Percentiles rank a stretch among this genome's conserved stretches.
phyloP scores from a whole-genome alignment of 2,329 filamentous ascomycete genomes.

The Pyricularia sp. region DNA sequence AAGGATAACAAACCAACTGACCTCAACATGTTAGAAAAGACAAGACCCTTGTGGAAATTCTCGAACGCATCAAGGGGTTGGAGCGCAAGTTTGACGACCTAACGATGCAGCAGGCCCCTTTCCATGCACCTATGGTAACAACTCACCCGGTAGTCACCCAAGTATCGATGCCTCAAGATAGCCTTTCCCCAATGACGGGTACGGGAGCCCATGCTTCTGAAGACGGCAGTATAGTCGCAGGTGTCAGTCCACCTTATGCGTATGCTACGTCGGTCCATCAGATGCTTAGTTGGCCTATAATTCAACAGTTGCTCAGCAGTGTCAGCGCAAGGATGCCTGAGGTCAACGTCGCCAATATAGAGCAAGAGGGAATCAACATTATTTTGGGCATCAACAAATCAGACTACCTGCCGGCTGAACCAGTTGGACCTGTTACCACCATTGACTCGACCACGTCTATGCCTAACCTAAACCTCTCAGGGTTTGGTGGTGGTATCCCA shows the following conservation, averaged over 20 bases:
- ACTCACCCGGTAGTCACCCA: not conserved
- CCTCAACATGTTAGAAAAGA: slow-evolving; percentile 39
- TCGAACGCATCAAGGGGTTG: slow-evolving; percentile 43
- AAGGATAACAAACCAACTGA: not conserved
- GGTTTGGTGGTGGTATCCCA: slow-evolving; percentile 7
- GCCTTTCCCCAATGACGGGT: not conserved
- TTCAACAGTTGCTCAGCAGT: slow-evolving; percentile 28
- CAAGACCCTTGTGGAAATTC: slow-evolving; percentile 51
- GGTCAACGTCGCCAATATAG: slow-evolving; percentile 20
- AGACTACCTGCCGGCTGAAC: slow-evolving; percentile 12
- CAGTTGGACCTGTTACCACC: slow-evolving; percentile 5
- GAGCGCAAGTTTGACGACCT: slow-evolving; percentile 45
- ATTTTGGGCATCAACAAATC: slow-evolving; percentile 21
- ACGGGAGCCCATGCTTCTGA: not conserved
- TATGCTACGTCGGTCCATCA: slow-evolving; percentile 35
- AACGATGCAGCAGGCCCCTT: slow-evolving; percentile 14
- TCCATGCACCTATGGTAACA: not conserved
- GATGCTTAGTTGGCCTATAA: slow-evolving; percentile 39
- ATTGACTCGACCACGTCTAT: slow-evolving; percentile 4
- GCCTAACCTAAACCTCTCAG: slow-evolving; percentile 4
- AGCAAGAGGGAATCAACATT: slow-evolving; percentile 26
- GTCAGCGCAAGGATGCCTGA: slow-evolving; percentile 20
- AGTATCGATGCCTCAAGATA: not conserved
- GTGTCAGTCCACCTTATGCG: slow-evolving; percentile 15
- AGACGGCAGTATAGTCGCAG: slow-evolving; percentile 9